Evolutionary conservation across 1,284 basidiomycete genomes (phyloP), one percentile per base, ranked within the genome.

Genomic region (Rhodotorula sp.): DNA sequence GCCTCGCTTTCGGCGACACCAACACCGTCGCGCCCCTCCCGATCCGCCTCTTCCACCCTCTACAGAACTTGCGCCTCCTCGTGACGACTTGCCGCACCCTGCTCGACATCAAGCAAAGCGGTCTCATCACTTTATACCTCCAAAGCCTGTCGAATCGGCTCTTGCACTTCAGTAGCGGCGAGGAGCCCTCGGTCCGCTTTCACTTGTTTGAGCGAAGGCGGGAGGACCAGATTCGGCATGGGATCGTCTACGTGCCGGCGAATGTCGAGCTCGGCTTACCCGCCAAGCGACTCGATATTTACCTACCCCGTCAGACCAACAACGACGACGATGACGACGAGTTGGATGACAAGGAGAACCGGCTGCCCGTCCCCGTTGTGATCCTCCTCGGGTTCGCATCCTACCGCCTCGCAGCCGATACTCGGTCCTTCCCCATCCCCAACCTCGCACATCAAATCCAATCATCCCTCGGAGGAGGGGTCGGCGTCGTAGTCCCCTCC

Each of bases 401-500:
- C 34, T 66, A 70, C 49, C 64, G 68, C 34, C 56, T 51, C 54
- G n/a, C 47, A 6, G 29, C 49, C 23, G 48, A 43, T 39, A 26
- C 51, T 16, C 56, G 29, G n/a, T 6, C 47, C 15, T 70, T 66
- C 57, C 68, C 68, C 56, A 63, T 81, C 79, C 62, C 76, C 1
- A 80, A 80, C 65, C 76, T 83, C 51, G 82, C 81, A 0, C 78
- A 80, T 16, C 77, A 79, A 1, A 68, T 83, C 23, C 77, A 80
- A 0, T 29, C 54, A 4, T 68, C 79, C n/a, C 75, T 80, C 65
- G 81, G 82, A 20, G 34, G 34, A 39, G 29, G 29, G 29, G 80
- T 80, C 68, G 79, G 80, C 66, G 82, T 83, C 60, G 77, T 83
- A 26, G 78, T 83, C 0, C 81, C 82, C 21, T 78, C 82, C 48